phyloP scores from a whole-genome alignment of 1,284 basidiomycete species.

The Inonotus obliquus region DNA sequence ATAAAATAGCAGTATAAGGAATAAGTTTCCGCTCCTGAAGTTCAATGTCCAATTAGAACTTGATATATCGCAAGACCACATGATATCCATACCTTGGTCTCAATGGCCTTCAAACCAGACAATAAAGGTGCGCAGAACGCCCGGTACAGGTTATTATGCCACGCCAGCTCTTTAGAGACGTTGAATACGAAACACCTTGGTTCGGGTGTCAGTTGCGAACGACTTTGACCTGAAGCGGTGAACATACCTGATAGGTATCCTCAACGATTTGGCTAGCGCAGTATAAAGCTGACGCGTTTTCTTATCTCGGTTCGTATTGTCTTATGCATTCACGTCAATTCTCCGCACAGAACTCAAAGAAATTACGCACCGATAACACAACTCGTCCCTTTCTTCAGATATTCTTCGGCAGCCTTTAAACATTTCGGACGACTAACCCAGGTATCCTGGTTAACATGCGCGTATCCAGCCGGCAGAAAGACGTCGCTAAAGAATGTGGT shows the following conservation, averaged over 20 bases:
- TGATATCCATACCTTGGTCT: conserved; percentile 1
- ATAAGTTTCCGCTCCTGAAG: conserved; percentile 45
- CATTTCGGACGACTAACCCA: conserved; percentile 74
- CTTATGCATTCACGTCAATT: conserved; percentile 34
- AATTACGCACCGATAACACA: conserved; percentile 68
- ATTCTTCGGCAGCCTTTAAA: conserved; percentile 55
- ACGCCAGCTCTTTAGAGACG: conserved; percentile 70
- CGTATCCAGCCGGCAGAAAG: conserved; percentile 68
- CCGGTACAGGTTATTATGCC: conserved; percentile 88
- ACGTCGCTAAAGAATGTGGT: conserved; percentile 71
- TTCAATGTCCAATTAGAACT: background rate
- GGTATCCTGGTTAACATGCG: conserved; percentile 84
- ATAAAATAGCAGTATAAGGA: conserved; percentile 59
- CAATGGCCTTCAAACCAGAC: conserved; percentile 1
- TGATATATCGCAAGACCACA: background rate
- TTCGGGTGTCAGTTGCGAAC: background rate
- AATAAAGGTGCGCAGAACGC: conserved; percentile 38
- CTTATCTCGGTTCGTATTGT: conserved; percentile 81
- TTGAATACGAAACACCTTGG: conserved; percentile 70
- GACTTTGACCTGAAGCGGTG: background rate
- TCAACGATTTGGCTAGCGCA: conserved; percentile 52
- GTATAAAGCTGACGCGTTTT: conserved; percentile 68
- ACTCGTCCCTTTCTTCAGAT: conserved; percentile 51
- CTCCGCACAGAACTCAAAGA: background rate
- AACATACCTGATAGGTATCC: conserved; percentile 53